Evolutionary conservation across 1,139 yeast genomes (phyloP), one percentile per base, ranked within the genome.

Genomic region (Hemisphaericaspora xylofermentans): DNA sequence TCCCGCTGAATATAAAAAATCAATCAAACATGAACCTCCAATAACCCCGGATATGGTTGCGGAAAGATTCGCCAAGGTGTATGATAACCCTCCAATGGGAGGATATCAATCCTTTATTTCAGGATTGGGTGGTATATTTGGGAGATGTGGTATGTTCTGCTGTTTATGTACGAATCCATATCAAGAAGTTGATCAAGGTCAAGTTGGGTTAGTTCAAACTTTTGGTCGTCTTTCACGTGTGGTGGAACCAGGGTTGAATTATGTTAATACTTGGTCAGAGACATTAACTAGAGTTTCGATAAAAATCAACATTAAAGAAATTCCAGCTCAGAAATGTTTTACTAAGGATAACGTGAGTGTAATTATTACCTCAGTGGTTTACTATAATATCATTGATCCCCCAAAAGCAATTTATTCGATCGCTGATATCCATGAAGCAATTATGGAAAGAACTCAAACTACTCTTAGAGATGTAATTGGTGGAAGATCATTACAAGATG

Each of bases 401-500:
- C 84, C 82, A 58, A 78, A 76, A 67, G 85, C 89, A 9, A 66
- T 74, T 41, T 83, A 76, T 53, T 78, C 82, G 19, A 80, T 84
- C 46, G 59, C 70, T 31, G 64, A 79, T 54, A 78, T 83, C 45
- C 71, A 73, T 48, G 66, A 63, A 30, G 86, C 89, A n/a, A 72
- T 84, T 43, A 63, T 71, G 44, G 89, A 83, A 59, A 72, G 89
- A 59, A 82, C 89, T 4, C 88, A 82, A 60, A 84, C 88, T 35
- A 84, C 91, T 3, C 66, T 84, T 53, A 74, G 91, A 58, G 88
- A 83, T 53, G 89, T 84, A 10, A 76, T 82, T 45, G 91, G 91
- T 50, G 73, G 84, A 30, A 66, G 88, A 42, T 68, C 70, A 15
- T 68, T 84, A 52, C 91, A 84, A 62, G 89, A 84, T 53, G 85